Evolutionary conservation across 2,329 filamentous ascomycete species (phyloP), one percentile per base, ranked within the genome.

Genomic region (Diaporthe helianthi): DNA sequence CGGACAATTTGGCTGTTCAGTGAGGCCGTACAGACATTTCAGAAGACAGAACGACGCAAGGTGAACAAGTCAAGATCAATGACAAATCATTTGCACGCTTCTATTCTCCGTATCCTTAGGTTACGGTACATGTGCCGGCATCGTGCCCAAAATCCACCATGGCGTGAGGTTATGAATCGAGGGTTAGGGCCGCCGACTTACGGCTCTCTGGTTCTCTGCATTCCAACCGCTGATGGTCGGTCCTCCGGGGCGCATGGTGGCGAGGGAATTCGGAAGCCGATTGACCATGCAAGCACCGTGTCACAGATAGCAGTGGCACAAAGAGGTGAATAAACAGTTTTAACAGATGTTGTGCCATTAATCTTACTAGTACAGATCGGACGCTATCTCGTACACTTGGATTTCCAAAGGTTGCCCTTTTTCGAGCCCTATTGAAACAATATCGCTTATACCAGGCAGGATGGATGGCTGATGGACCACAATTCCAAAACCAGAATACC

Each of bases 291-390:
- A 33, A 22, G 3, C 29, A 33, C 12, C 29, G 15, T 6, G 10
- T 61, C 58, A 61, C 26, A 33, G 19, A 17, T 2, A 4, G 2
- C 13, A 47, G 19, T 12, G 19, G 26, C 38, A 24, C 58, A 24
- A 8, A 24, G 8, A 29, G 12, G 4, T 17, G 15, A 13, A 10
- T 15, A 2, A 49, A 49, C 10, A 17, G 7, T 12, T 33, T 63
- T 63, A 49, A 29, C 58, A 63, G 58, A 49, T 63, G 44, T 29
- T 63, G 58, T 63, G 33, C 29, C 58, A 49, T 63, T 63, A 49
- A 49, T n/a, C n/a, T 29, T 63, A 63, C 44, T 63, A 41, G 36
- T 63, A 63, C 58, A 63, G n/a, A 13, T 49, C 41, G 29, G 58
- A 44, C 58, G 58, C 58, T 47, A 47, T 63, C 44, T 49, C 58